These are phyloP conservation scores for Colletotrichum sp. DNA, from an alignment of 2,329 filamentous ascomycete genomes.

Conservation along the genomic window DNA sequence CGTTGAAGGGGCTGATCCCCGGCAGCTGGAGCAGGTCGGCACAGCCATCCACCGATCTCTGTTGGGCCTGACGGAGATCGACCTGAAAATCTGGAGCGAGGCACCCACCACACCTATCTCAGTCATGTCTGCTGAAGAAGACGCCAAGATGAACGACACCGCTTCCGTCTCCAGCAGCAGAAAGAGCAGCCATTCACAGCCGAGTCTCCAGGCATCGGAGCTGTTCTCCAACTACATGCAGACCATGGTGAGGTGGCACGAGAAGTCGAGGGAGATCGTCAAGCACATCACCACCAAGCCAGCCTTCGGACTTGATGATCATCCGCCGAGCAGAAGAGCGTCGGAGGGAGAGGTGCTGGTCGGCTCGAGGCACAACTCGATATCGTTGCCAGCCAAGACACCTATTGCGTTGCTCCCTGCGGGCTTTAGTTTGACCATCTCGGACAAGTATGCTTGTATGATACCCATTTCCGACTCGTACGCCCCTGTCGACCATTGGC, in stretches of 20 bases:
- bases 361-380: not conserved
- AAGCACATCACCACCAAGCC: conserved; percentile 45
- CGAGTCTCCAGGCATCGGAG: conserved; percentile 33
- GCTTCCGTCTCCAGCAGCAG: conserved; percentile 8
- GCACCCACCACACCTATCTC: conserved; percentile 25
- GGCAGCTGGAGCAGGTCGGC: conserved; percentile 62
- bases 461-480: conserved; percentile 81
- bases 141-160: conserved; percentile 8
- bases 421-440: conserved; percentile 81
- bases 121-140: conserved; percentile 19
- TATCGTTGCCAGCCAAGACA: conserved; percentile 36
- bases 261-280: conserved; percentile 73
- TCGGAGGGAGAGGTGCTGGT: conserved; percentile 10
- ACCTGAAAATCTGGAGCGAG: conserved; percentile 50
- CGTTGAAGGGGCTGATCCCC: conserved; percentile 74
- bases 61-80: conserved; percentile 41
- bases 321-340: conserved; percentile 5
- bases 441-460: conserved; percentile 75
- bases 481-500: conserved; percentile 89
- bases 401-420: conserved; percentile 78
- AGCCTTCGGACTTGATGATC: not conserved
- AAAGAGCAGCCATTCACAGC: conserved; percentile 19
- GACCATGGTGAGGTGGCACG: conserved; percentile 76
- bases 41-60: conserved; percentile 70
- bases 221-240: conserved; percentile 67